phyloP scores from a whole-genome alignment of 345 rosid species.

The Pugionium cornutum region DNA sequence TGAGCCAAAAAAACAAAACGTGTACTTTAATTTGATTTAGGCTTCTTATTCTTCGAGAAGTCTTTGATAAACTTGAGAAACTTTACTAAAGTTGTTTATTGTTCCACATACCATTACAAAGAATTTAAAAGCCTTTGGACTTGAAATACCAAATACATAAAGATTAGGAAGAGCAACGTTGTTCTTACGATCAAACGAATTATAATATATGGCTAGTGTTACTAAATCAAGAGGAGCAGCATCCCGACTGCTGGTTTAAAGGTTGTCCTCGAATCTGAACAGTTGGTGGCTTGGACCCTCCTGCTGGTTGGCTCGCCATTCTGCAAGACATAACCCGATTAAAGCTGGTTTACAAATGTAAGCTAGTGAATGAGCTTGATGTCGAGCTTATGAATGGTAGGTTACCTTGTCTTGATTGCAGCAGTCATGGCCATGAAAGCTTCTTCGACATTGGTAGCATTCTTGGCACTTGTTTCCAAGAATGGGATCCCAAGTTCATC shows the following conservation, averaged over 20 bases:
- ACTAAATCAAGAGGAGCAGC: conserved; percentile 75
- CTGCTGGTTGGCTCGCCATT: conserved; percentile 95
- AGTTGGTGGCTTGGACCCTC: conserved; percentile 74
- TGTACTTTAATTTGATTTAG: background rate
- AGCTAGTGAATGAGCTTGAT: conserved; percentile 3
- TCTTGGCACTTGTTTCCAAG: conserved; percentile 69
- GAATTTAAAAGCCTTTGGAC: conserved; percentile 31
- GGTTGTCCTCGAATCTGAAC: conserved; percentile 96
- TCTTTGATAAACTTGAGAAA: background rate
- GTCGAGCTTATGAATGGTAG: background rate
- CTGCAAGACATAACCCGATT: conserved; percentile 42
- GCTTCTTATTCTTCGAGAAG: background rate
- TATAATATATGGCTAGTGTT: conserved; percentile 29
- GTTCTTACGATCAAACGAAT: conserved; percentile 37
- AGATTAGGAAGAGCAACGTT: conserved; percentile 1
- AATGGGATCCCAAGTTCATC: conserved; percentile 77
- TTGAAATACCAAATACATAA: conserved; percentile 18
- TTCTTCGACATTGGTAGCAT: conserved; percentile 41
- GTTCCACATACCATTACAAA: conserved; percentile 33
- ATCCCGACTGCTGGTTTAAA: conserved; percentile 84
- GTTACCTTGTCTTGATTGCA: conserved; percentile 64
- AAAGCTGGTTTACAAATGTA: background rate
- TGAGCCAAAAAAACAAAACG: background rate
- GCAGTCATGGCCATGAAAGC: conserved; percentile 87
- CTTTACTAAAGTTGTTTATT: conserved; percentile 23